A percentile compares a stretch with the other conserved stretches of the same genome.
phyloP scores from a whole-genome alignment of 2,329 filamentous ascomycete genomes.

The Sordariomycetes sp. region DNA sequence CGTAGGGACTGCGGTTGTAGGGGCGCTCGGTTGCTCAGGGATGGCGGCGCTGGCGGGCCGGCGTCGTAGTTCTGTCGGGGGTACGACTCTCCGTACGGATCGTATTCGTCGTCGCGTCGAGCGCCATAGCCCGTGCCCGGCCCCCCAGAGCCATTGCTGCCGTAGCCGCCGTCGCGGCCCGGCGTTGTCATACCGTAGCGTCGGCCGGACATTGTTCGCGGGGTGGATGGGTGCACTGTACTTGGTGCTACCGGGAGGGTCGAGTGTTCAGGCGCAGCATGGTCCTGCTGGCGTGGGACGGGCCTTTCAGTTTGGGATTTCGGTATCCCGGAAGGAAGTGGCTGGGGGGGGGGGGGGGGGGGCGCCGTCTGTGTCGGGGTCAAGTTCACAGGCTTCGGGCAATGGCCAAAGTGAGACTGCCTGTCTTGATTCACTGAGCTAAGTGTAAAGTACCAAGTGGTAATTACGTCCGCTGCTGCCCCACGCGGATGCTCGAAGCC shows the following conservation, averaged over 20 bases:
- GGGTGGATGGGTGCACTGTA: not conserved
- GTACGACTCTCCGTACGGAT: slow-evolving; percentile 33
- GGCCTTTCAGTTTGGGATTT: not conserved
- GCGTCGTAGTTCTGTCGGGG: slow-evolving; percentile 16
- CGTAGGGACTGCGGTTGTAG: slow-evolving; percentile 16
- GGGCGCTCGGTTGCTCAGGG: slow-evolving; percentile 12
- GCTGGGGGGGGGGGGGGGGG: too few species aligned
- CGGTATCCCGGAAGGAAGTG: not conserved
- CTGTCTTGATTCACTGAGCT: too few species aligned
- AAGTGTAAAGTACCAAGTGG: too few species aligned
- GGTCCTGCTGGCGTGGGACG: not conserved
- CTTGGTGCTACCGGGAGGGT: slow-evolving; percentile 1
- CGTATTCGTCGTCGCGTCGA: slow-evolving; percentile 32
- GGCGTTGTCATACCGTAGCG: slow-evolving; percentile 4
- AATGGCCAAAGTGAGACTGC: not conserved
- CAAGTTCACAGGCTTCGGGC: not conserved
- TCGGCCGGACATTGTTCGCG: slow-evolving; percentile 2
- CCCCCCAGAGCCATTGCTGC: slow-evolving; percentile 1
- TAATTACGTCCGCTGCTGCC: too few species aligned
- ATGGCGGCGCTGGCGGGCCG: not conserved
- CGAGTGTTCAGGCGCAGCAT: not conserved
- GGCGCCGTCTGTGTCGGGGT: not conserved
- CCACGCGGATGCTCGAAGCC: too few species aligned
- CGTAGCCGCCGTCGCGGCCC: slow-evolving; percentile 2
- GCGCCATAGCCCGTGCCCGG: slow-evolving; percentile 22